phyloP scores from a whole-genome alignment of 768 basidiomycete species.

The Inosperma sp. region DNA sequence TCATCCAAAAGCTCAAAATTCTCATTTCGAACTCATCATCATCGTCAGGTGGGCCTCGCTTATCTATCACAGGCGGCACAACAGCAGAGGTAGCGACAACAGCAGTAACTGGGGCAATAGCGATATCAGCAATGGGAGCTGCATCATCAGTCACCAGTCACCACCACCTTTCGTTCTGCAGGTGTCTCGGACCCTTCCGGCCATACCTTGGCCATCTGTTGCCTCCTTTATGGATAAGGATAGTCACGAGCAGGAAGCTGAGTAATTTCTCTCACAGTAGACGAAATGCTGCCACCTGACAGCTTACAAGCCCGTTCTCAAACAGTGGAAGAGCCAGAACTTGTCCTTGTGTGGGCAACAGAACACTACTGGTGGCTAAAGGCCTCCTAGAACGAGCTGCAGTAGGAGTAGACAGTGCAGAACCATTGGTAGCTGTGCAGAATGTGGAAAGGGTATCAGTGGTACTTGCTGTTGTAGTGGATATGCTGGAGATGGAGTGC shows the following conservation, averaged over 20 bases:
- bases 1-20: slow-evolving; percentile 10
- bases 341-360: slow-evolving; percentile 15
- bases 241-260: slow-evolving; percentile 7
- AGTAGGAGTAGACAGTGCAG: slow-evolving; percentile 34
- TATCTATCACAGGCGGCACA: neutral
- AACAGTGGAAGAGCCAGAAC: slow-evolving; percentile 17
- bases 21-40: slow-evolving; percentile 9
- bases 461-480: slow-evolving; percentile 15
- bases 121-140: neutral
- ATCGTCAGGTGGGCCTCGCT: neutral
- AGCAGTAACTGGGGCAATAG: too few relatives aligned
- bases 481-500: slow-evolving; percentile 18
- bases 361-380: slow-evolving; percentile 29
- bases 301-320: slow-evolving; percentile 22
- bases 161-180: neutral
- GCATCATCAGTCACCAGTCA: neutral
- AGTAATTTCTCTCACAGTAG: slow-evolving; percentile 21
- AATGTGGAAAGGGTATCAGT: slow-evolving; percentile 30
- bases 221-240: too few relatives aligned
- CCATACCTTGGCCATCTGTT: too few relatives aligned
- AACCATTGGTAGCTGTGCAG: slow-evolving; percentile 41
- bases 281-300: slow-evolving; percentile 24
- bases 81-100: neutral
- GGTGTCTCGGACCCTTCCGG: neutral
- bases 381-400: slow-evolving; percentile 27